Conservation (phyloP, 2,329 filamentous ascomycete genomes). For the Intubia oerlemansii region DNA sequence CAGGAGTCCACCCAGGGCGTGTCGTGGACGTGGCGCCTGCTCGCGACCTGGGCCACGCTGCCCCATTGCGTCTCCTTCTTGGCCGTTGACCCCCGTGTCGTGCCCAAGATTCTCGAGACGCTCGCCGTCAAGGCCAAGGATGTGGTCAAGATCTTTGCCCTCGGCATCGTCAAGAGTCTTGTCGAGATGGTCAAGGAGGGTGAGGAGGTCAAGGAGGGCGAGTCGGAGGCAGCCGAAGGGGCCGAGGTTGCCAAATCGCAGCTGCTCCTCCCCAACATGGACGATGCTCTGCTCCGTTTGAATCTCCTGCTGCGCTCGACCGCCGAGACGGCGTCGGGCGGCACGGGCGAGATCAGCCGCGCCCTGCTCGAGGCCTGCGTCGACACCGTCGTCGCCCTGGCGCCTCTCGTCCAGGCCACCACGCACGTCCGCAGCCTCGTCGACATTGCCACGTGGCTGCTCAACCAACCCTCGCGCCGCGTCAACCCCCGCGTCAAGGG, state of each 20-base stretch:
- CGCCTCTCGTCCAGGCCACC: slow-evolving; percentile 44
- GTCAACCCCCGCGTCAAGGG: slow-evolving; percentile 73
- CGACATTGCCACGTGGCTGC: slow-evolving; percentile 57
- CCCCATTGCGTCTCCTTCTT: slow-evolving; percentile 48
- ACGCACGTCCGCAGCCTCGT: slow-evolving; percentile 58
- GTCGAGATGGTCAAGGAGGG: slow-evolving; percentile 36
- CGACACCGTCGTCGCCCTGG: slow-evolving; percentile 54
- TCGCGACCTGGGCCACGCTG: slow-evolving; percentile 60
- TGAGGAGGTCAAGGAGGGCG: no score
- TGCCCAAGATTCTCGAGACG: slow-evolving; percentile 51
- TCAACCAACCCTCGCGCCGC: slow-evolving; percentile 65
- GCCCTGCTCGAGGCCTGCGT: slow-evolving; percentile 63
- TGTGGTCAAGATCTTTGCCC: slow-evolving; percentile 63
- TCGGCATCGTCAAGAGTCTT: slow-evolving; percentile 53
- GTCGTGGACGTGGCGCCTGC: slow-evolving; percentile 60
- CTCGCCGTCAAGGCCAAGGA: slow-evolving; percentile 47
- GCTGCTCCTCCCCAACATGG: slow-evolving; percentile 33
- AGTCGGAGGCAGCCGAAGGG: no score
- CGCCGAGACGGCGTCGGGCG: slow-evolving; percentile 17
- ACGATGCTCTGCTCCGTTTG: slow-evolving; percentile 26
- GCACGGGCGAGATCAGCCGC: slow-evolving; percentile 38
- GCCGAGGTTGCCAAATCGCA: slow-evolving; percentile 16
- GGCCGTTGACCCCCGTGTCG: slow-evolving; percentile 33
- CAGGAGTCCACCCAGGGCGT: slow-evolving; percentile 76
- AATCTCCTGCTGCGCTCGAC: slow-evolving; percentile 5